Base-by-base conservation (phyloP, 2,329 filamentous ascomycete species). In the Curvularia spicifera region DNA sequence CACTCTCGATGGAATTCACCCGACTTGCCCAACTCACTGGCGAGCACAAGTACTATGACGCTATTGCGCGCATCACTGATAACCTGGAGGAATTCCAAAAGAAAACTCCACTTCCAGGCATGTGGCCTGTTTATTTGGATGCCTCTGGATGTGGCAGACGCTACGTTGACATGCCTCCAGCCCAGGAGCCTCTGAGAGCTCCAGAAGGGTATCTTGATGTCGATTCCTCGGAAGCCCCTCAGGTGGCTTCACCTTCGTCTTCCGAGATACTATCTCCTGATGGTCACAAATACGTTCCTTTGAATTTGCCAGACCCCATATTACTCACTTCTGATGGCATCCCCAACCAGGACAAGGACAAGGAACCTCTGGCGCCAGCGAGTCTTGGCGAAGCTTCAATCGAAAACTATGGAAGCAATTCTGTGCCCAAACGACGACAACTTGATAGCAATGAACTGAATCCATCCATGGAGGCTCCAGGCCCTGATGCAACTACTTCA, bases 1-100 rank as follows among this genome's bases (percentile, higher is more conserved):
- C 79, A 5, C 67, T 83, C 15, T 79, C 78, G 2, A 75, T 83
- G 72, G 81, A 83, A 57, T 82, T 83, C 57, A 82, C 81, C 5
- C 69, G 78, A 18, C 75, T 83, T 1, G 78, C 79, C 3, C 79
- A 82, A 53, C 65, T 82, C 13, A 82, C 81, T 13, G 76, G 78
- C 9, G 78, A 83, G 42, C 62, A 76, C 48, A 78, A 79, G 56
- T 83, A 78, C 67, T 83, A 81, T 53, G 80, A 82, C 63, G 81
- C 81, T 1, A 73, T 80, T 53, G 76, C 79, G 7, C 76, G 80
- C 12, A 80, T 82, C 51, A 81, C 78, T 43, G 72, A 78, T 26
- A 64, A 76, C 10, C 75, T 83, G 22, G 78, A 79, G 44, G 71
- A 72, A 26, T 79, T 79, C 48, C 80, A 82, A 59, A 74, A 75